phyloP scores from a whole-genome alignment of 768 basidiomycete species.

The Suillus discolor region DNA sequence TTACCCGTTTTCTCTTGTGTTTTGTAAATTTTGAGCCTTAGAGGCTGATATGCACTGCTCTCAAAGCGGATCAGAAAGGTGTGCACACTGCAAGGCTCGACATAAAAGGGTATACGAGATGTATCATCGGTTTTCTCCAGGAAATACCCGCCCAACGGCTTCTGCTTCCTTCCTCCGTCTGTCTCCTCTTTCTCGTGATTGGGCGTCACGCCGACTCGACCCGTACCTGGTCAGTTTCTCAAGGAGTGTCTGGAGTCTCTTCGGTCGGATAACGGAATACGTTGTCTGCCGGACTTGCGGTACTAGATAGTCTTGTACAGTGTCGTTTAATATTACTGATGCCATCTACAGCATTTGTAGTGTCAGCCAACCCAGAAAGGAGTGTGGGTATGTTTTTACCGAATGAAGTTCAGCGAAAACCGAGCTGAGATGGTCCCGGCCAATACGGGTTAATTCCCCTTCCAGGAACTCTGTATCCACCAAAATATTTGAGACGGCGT shows the following conservation, averaged over 20 bases:
- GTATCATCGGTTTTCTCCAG: slow-evolving; percentile 60
- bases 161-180: slow-evolving; percentile 78
- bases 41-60: slow-evolving; percentile 26
- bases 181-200: slow-evolving; percentile 67
- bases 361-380: slow-evolving; percentile 10
- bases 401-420: slow-evolving; percentile 81
- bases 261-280: slow-evolving; percentile 68
- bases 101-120: not conserved
- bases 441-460: slow-evolving; percentile 78
- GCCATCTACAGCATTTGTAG: slow-evolving; percentile 49
- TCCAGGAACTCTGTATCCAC: slow-evolving; percentile 90
- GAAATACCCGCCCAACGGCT: slow-evolving; percentile 71
- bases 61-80: not conserved
- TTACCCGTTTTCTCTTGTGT: slow-evolving; percentile 27
- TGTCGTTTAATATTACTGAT: slow-evolving; percentile 71
- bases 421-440: slow-evolving; percentile 65
- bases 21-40: slow-evolving; percentile 33
- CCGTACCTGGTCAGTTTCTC: slow-evolving; percentile 81
- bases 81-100: not conserved
- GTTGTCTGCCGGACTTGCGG: slow-evolving; percentile 68
- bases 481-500: slow-evolving; percentile 82
- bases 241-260: slow-evolving; percentile 69
- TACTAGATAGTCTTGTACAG: slow-evolving; percentile 79
- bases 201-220: slow-evolving; percentile 56
- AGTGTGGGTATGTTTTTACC: slow-evolving; percentile 46